A percentile compares a stretch with the other conserved stretches of the same genome.
These are phyloP conservation scores for Nicotiana benthamiana DNA, from an alignment of 257 asterid species.

Conservation along the genomic window DNA sequence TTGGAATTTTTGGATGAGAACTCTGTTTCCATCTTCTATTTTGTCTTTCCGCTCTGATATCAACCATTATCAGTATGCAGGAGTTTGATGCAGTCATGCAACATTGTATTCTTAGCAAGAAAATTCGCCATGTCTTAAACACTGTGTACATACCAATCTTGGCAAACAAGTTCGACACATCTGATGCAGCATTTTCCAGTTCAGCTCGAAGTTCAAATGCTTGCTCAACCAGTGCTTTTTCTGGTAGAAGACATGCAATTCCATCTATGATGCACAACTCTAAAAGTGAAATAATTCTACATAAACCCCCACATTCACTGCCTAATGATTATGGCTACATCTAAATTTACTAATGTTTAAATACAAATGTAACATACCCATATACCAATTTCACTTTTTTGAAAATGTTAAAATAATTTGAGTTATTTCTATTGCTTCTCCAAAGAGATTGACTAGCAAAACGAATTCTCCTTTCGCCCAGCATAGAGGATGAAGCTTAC, in stretches of 20 bases:
- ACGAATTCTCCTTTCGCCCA: neutral
- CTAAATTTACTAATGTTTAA: neutral
- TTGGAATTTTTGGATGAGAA: constrained; percentile 74
- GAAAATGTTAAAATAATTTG: neutral
- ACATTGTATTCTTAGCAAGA: neutral
- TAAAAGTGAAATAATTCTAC: neutral
- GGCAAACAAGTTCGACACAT: constrained; percentile 70
- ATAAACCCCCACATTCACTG: neutral
- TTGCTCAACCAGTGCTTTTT: constrained; percentile 78
- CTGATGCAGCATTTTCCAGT: constrained; percentile 84
- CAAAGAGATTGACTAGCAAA: neutral
- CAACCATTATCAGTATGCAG: constrained; percentile 3
- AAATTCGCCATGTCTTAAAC: neutral
- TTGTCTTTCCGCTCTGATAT: constrained; percentile 83
- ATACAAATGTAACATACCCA: neutral
- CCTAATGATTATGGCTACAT: neutral
- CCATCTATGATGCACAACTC: neutral
- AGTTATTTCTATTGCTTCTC: neutral
- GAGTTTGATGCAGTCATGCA: neutral
- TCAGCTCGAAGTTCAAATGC: constrained; percentile 92
- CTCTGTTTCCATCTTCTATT: constrained; percentile 78
- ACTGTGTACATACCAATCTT: constrained; percentile 66
- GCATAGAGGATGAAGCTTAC: constrained; percentile 32
- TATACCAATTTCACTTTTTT: neutral
- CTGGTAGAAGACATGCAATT: constrained; percentile 27